These are phyloP conservation scores for Talaromyces verruculosus DNA, from an alignment of 2,329 filamentous ascomycete species.

Conservation along the genomic window DNA sequence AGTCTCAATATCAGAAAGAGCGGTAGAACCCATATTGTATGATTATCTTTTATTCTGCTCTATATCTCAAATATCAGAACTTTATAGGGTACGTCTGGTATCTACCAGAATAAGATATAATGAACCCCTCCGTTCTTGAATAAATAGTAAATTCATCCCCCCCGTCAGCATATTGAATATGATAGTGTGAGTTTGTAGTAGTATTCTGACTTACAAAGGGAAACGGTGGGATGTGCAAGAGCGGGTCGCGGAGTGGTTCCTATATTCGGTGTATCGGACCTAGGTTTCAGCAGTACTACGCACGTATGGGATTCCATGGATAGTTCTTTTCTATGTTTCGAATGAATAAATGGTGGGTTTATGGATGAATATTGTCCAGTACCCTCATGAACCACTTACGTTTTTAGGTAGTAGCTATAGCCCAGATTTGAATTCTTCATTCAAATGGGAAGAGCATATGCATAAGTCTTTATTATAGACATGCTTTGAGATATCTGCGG, in stretches of 20 bases:
- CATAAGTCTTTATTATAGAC: not conserved
- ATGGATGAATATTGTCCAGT: not conserved
- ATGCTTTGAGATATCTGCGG: not conserved
- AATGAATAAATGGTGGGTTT: not conserved
- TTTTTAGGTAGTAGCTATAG: not conserved
- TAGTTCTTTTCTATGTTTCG: not conserved
- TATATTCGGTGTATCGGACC: not conserved
- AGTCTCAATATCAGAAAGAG: constrained; percentile 2
- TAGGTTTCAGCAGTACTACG: not conserved
- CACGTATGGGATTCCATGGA: not conserved
- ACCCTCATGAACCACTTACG: not conserved
- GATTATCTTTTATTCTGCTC: not conserved
- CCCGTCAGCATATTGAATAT: not conserved
- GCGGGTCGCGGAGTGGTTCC: not conserved
- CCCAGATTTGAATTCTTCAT: not conserved
- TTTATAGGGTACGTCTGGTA: not conserved
- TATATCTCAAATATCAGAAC: not conserved
- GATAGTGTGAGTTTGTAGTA: not conserved
- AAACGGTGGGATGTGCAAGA: constrained; percentile 3
- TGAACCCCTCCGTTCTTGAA: not conserved
- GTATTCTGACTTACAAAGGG: not conserved
- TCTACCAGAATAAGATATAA: not conserved
- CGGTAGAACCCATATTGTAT: not conserved
- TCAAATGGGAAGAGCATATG: not conserved
- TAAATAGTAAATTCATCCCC: not conserved